A percentile compares a stretch with the other conserved stretches of the same genome.
Conservation (phyloP, 768 basidiomycete species). For the Kwoniella sp. region DNA sequence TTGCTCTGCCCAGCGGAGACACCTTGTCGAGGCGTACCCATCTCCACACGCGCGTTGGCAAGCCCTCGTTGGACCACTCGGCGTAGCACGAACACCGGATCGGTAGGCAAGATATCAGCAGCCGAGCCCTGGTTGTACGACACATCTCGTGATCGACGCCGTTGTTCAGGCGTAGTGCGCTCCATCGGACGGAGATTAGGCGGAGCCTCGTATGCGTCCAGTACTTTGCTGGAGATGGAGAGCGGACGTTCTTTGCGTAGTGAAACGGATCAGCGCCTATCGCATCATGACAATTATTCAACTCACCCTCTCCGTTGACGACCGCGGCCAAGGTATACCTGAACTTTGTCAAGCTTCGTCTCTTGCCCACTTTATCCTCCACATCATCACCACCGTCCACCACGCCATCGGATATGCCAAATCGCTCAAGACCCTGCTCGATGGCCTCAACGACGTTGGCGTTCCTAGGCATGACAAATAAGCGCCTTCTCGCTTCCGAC, state of each 20-base stretch:
- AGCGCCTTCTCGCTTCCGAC: constrained; percentile 34
- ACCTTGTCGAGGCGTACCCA: constrained; percentile 1
- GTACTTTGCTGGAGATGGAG: constrained; percentile 70
- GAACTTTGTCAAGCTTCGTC: constrained; percentile 70
- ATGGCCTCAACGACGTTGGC: constrained; percentile 95
- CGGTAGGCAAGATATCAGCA: constrained; percentile 73
- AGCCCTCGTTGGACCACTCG: constrained; percentile 56
- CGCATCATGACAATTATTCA: background rate
- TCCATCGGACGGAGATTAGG: constrained; percentile 67
- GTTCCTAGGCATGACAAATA: constrained; percentile 89
- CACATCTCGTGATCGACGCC: constrained; percentile 84
- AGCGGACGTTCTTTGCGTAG: constrained; percentile 65
- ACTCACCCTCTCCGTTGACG: constrained; percentile 64
- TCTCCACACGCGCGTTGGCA: constrained; percentile 4
- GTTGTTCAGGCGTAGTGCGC: constrained; percentile 60
- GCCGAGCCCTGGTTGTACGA: constrained; percentile 63
- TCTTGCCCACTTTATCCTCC: constrained; percentile 81
- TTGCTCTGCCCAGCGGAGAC: background rate
- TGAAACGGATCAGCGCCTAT: constrained; percentile 8
- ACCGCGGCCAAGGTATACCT: constrained; percentile 70
- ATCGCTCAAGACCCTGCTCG: constrained; percentile 83
- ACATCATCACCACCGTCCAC: constrained; percentile 98
- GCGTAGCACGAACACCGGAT: constrained; percentile 85
- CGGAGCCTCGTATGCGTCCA: constrained; percentile 75
- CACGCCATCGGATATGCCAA: constrained; percentile 93